Percentiles rank a stretch among this genome's conserved stretches.
Evolutionary conservation across 1,284 basidiomycete species (phyloP).

Genomic region (Cronartium ribicola): DNA sequence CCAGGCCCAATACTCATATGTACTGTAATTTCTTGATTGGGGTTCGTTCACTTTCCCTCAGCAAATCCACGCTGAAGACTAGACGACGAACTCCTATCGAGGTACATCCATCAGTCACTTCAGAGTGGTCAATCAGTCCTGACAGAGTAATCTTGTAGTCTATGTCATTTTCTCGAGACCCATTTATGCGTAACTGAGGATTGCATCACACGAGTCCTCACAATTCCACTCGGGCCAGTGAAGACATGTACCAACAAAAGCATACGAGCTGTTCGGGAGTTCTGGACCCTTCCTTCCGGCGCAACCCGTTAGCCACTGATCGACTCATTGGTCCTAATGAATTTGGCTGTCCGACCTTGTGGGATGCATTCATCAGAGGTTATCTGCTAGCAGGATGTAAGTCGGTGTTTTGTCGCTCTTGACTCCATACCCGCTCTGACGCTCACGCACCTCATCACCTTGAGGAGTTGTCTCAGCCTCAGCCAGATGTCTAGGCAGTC

Average conservation of each 20-base stretch:
- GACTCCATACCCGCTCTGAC: not conserved
- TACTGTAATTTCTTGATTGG: no score
- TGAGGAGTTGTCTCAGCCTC: not conserved
- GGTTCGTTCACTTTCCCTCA: no score
- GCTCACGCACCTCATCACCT: not conserved
- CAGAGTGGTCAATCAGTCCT: no score
- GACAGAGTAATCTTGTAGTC: no score
- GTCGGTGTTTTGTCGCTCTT: not conserved
- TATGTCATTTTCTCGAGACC: no score
- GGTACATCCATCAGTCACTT: no score
- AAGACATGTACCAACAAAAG: not conserved
- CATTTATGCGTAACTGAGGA: not conserved
- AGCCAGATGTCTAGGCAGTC: conserved; percentile 17
- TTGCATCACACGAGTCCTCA: no score
- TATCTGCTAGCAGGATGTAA: conserved; percentile 29
- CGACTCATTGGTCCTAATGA: conserved; percentile 13
- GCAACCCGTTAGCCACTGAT: not conserved
- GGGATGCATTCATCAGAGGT: conserved; percentile 33
- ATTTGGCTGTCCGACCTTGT: conserved; percentile 23
- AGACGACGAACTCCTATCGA: no score
- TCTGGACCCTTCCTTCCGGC: not conserved
- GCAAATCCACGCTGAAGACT: no score
- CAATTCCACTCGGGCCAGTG: not conserved
- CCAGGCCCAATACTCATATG: no score
- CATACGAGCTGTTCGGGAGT: no score